Evolutionary conservation across 768 basidiomycete species (phyloP).

Genomic region (Lactifluus hygrophoroides): DNA sequence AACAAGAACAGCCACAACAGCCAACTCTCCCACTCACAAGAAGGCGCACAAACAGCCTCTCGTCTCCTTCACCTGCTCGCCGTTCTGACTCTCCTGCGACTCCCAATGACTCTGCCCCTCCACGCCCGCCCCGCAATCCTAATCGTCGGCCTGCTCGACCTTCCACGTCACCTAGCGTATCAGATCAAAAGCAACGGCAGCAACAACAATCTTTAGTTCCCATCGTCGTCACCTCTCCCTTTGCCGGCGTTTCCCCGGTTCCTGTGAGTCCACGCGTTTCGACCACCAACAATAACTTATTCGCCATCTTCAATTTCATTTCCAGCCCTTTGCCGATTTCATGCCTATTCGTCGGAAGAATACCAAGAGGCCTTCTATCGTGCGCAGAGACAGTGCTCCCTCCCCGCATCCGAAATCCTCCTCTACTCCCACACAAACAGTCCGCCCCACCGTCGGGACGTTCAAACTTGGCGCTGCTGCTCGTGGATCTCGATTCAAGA

Average conservation of each 20-base stretch:
- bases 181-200: conserved; percentile 1
- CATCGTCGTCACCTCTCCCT: conserved; percentile 3
- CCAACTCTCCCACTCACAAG: not conserved
- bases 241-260: conserved; percentile 1
- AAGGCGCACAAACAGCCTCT: conserved; percentile 13
- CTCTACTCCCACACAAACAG: not conserved
- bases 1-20: not conserved
- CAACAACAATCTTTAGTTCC: not conserved
- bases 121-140: not conserved
- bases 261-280: conserved; percentile 3
- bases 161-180: conserved; percentile 10
- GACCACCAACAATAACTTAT: not conserved
- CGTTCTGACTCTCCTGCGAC: not conserved
- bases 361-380: not conserved
- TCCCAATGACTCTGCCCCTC: not conserved
- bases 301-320: not conserved
- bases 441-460: conserved; percentile 48
- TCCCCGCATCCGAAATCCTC: not conserved
- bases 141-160: not conserved
- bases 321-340: conserved; percentile 17
- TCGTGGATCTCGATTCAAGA: conserved; percentile 46
- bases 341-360: conserved; percentile 15
- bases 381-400: conserved; percentile 8
- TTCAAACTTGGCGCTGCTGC: conserved; percentile 44
- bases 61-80: not conserved